A percentile compares a stretch with the other conserved stretches of the same genome.
phyloP scores from a whole-genome alignment of 1,284 basidiomycete species.

The Schizophyllum amplum region DNA sequence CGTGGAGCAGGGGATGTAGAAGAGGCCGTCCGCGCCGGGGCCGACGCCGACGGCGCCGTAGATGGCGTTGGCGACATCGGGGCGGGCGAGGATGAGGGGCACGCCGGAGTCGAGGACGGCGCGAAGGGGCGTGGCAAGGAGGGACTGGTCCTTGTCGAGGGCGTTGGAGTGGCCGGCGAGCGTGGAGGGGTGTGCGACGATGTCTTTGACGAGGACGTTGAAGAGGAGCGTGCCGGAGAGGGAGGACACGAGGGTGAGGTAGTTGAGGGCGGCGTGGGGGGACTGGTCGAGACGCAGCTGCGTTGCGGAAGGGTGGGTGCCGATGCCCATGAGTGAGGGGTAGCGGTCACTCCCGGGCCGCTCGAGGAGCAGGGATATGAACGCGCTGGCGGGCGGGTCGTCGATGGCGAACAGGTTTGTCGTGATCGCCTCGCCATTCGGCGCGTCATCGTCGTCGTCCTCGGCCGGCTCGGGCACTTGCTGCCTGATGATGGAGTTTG shows the following conservation, averaged over 20 bases:
- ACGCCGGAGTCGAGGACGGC: slow-evolving; percentile 66
- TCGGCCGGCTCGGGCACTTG: neutral
- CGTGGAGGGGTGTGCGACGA: slow-evolving; percentile 46
- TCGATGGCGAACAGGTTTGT: slow-evolving; percentile 25
- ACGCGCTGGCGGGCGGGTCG: slow-evolving; percentile 45
- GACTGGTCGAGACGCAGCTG: slow-evolving; percentile 45
- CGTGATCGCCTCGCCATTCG: slow-evolving; percentile 35
- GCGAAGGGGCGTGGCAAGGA: slow-evolving; percentile 28
- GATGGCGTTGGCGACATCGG: slow-evolving; percentile 60
- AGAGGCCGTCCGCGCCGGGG: slow-evolving; percentile 53
- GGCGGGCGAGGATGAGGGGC: slow-evolving; percentile 53
- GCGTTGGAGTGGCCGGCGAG: neutral
- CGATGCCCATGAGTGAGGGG: slow-evolving; percentile 57
- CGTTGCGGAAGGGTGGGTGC: slow-evolving; percentile 47
- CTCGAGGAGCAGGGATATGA: slow-evolving; percentile 57
- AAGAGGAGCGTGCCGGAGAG: slow-evolving; percentile 41
- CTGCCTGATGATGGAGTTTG: slow-evolving; percentile 50
- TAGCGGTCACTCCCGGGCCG: slow-evolving; percentile 52
- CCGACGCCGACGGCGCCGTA: slow-evolving; percentile 63
- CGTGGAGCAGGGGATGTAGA: slow-evolving; percentile 61
- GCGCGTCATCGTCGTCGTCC: slow-evolving; percentile 28
- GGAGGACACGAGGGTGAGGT: neutral
- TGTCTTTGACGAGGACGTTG: slow-evolving; percentile 45
- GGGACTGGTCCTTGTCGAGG: slow-evolving; percentile 24
- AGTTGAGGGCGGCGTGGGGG: slow-evolving; percentile 34